Percentiles rank a stretch among this genome's conserved stretches.
phyloP scores from a whole-genome alignment of 169 alveolate genomes.

The Plasmodium knowlesi region DNA sequence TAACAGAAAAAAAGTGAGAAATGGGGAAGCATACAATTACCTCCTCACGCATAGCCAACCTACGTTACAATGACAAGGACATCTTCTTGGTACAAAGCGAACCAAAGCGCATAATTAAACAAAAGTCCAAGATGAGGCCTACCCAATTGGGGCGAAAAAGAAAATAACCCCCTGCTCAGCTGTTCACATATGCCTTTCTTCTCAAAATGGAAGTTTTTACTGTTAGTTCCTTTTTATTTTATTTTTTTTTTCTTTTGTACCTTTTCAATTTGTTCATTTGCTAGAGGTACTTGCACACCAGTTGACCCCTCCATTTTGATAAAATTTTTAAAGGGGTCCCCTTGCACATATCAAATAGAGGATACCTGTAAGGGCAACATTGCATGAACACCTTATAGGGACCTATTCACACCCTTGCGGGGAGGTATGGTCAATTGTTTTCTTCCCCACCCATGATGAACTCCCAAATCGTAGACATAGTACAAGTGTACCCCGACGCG shows the following conservation, averaged over 20 bases:
- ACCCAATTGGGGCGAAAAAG: background rate
- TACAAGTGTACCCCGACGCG: conserved; percentile 30
- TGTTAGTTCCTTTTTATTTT: background rate
- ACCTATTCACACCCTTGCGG: background rate
- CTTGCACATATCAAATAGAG: background rate
- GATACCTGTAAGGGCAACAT: background rate
- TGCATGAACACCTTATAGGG: background rate
- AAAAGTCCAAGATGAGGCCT: background rate
- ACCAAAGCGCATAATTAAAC: background rate
- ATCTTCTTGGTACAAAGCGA: background rate
- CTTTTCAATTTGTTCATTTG: background rate
- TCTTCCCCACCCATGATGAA: conserved; percentile 10
- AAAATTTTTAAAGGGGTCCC: background rate
- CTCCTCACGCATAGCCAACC: background rate
- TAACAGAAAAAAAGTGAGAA: background rate
- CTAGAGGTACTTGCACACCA: background rate
- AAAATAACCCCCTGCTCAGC: background rate
- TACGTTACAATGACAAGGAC: background rate
- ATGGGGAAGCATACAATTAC: background rate
- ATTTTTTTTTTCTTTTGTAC: background rate
- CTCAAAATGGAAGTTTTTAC: background rate
- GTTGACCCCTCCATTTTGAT: background rate
- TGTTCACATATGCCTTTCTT: background rate
- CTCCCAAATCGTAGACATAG: conserved; percentile 16
- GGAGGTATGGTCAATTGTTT: background rate